Base-by-base conservation (phyloP, 257 asterid species). In the Anisodus tanguticus region DNA sequence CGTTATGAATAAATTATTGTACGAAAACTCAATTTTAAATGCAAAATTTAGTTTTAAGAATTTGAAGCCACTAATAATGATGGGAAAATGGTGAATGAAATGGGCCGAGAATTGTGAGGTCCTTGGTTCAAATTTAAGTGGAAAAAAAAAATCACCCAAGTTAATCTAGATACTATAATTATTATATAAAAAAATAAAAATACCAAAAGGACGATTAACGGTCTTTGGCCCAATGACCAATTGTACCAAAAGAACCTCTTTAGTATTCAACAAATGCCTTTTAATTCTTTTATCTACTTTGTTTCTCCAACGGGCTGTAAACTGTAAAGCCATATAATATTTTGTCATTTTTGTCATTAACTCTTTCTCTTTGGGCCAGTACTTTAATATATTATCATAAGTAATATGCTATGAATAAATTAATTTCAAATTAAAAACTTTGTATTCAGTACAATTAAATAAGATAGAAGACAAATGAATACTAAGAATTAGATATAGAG, bases 301-400 rank as follows among this genome's bases (percentile, higher is more conserved):
- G 49, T 68, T 69, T 68, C 39, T 37, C 8, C 77, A 69, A 69
- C 78, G 78, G 78, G 26, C 31, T 1, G 78, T 69, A 39, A 16
- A 69, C 31, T 69, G 53, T 69, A 39, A 2, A 1, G 78, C 17
- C 1, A 0, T 16, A 16, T 39, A 17, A 17, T 6, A 17, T 59
- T 59, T 8, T 4, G 4, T 22, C 26, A 5, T 16, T 58, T 58
- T 58, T 16, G 22, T 16, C 22, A 15, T 58, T 58, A 15, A 15
- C 6, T 6, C 9, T 58, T 17, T 58, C 22, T 58, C 17, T 58
- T 58, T 6, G 5, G 22, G 22, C 63, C 6, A 58, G 22, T 58
- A 16, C 9, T 58, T 58, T 58, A 58, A 16, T 58, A 58, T 16
- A 5, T 3, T 16, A 57, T 57, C 9, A 5, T 57, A 57, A 57